phyloP scores from a whole-genome alignment of 331 rosid genomes.

The Quercus tomentella region DNA sequence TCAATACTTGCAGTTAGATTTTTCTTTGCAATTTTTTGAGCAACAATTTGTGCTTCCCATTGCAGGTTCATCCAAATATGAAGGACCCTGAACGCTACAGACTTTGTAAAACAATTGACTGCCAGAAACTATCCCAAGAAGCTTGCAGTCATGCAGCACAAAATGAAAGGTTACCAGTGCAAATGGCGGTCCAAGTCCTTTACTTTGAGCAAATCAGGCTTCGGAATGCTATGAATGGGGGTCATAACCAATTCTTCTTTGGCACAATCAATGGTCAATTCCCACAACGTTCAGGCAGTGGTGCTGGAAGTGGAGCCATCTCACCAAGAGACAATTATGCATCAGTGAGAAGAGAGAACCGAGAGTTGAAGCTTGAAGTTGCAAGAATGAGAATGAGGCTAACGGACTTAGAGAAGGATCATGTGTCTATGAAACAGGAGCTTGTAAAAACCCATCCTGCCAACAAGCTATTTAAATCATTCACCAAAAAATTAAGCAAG shows the following conservation, averaged over 20 bases:
- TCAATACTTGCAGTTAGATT: not conserved
- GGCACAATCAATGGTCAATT: conserved; percentile 63
- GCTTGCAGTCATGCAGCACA: conserved; percentile 99
- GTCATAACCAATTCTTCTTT: conserved; percentile 71
- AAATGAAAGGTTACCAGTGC: conserved; percentile 92
- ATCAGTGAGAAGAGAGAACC: conserved; percentile 89
- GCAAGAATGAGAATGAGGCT: conserved; percentile 99
- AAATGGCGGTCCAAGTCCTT: conserved; percentile 91
- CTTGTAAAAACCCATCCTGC: conserved; percentile 88
- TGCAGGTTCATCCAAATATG: conserved; percentile 79
- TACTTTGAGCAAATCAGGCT: conserved; percentile 96
- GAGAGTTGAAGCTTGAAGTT: conserved; percentile 94
- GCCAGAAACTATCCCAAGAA: conserved; percentile 90
- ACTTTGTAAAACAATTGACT: conserved; percentile 88
- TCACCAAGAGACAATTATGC: conserved; percentile 97
- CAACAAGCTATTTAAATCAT: conserved; percentile 66
- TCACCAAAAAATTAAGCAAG: conserved; percentile 73
- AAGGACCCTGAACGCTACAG: conserved; percentile 83
- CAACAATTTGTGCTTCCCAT: conserved; percentile 5
- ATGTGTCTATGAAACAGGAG: conserved; percentile 93
- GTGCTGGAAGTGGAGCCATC: conserved; percentile 93
- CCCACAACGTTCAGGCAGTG: conserved; percentile 91
- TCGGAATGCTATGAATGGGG: conserved; percentile 93
- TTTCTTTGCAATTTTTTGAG: not conserved
- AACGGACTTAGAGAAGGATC: conserved; percentile 92